A percentile compares a stretch with the other conserved stretches of the same genome.
Conservation (phyloP, 345 rosid genomes). For the Citrus reticulata region DNA sequence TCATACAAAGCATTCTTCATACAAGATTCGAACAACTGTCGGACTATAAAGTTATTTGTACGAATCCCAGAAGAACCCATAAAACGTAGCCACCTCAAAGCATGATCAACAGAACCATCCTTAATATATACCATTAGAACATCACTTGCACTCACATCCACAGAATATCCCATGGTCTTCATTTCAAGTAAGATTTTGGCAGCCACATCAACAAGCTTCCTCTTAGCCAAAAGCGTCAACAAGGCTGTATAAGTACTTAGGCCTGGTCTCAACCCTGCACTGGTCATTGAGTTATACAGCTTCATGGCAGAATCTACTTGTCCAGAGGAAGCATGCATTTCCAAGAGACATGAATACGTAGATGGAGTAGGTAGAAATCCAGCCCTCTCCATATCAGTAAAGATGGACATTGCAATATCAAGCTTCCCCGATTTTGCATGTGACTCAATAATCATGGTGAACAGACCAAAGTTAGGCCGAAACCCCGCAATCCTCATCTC, state of each 20-base stretch:
- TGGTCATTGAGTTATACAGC: conserved; percentile 89
- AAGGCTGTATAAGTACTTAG: conserved; percentile 81
- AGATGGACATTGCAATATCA: conserved; percentile 79
- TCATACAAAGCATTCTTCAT: conserved; percentile 85
- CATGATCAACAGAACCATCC: conserved; percentile 87
- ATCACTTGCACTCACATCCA: conserved; percentile 91
- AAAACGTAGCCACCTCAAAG: conserved; percentile 90
- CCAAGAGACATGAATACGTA: conserved; percentile 86
- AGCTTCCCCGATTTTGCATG: conserved; percentile 98
- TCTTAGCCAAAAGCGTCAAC: conserved; percentile 76
- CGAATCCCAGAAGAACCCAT: conserved; percentile 93
- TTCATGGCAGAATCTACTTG: conserved; percentile 94
- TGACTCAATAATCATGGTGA: conserved; percentile 80
- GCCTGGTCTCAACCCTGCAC: conserved; percentile 87
- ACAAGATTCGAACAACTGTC: conserved; percentile 94
- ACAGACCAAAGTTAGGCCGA: conserved; percentile 87
- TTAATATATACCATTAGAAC: conserved; percentile 93
- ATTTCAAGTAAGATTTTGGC: conserved; percentile 93
- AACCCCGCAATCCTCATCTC: conserved; percentile 84
- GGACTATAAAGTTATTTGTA: conserved; percentile 85
- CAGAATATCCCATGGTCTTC: conserved; percentile 93
- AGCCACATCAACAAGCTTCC: conserved; percentile 91
- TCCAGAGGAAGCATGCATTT: conserved; percentile 90
- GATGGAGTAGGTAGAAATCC: conserved; percentile 94
- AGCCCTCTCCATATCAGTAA: conserved; percentile 87